Conservation (phyloP, 768 basidiomycete species). For the Tylopilus sp. region DNA sequence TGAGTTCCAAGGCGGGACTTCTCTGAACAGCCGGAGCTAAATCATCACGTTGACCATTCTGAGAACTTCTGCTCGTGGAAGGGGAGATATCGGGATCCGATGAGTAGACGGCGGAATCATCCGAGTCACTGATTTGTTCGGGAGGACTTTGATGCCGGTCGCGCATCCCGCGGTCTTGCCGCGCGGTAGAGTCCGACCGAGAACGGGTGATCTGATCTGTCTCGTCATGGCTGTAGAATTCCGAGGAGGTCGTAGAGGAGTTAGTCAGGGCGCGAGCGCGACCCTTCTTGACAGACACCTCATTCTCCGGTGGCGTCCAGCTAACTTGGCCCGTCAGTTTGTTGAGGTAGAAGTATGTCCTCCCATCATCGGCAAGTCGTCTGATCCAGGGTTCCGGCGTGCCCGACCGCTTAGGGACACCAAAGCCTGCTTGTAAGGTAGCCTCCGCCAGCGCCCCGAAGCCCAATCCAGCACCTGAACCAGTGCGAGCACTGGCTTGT, state of each 20-base stretch:
- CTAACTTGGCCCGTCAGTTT: conserved; percentile 60
- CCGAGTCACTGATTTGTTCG: conserved; percentile 65
- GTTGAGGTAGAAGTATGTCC: conserved; percentile 79
- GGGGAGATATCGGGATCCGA: conserved; percentile 32
- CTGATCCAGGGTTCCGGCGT: conserved; percentile 83
- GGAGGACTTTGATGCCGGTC: conserved; percentile 30
- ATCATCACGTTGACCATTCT: conserved; percentile 24
- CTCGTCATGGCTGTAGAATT: conserved; percentile 22
- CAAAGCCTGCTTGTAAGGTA: conserved; percentile 54
- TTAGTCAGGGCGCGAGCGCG: conserved; percentile 33
- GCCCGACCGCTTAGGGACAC: conserved; percentile 52
- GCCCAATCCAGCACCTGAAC: conserved; percentile 50
- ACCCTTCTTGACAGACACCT: conserved; percentile 26
- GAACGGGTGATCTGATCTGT: conserved; percentile 22
- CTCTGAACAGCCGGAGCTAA: conserved; percentile 14
- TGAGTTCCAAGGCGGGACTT: conserved; percentile 42
- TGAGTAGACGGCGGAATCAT: conserved; percentile 60
- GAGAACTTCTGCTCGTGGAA: conserved; percentile 30
- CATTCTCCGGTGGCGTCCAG: conserved; percentile 62
- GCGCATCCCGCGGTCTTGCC: conserved; percentile 24
- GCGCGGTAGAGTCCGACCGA: conserved; percentile 35
- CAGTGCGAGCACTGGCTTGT: conserved; percentile 54
- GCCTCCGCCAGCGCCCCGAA: conserved; percentile 37
- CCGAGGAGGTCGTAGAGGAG: conserved; percentile 34
- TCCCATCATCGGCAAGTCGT: conserved; percentile 77